phyloP scores from a whole-genome alignment of 2,329 filamentous ascomycete genomes.

The Ascochyta koolunga region DNA sequence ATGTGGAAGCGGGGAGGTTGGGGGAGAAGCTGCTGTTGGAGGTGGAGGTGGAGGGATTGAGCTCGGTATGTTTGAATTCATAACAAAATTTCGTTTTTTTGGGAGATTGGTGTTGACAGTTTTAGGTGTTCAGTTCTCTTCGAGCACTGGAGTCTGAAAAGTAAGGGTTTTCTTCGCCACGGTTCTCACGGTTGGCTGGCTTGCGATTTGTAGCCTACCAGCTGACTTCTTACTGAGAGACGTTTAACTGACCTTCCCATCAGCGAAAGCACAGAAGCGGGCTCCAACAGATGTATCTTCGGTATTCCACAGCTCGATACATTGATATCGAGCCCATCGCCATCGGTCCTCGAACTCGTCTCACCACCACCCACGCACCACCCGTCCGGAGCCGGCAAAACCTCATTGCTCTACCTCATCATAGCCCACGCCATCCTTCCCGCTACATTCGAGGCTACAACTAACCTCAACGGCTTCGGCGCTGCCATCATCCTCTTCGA shows the following conservation, averaged over 20 bases:
- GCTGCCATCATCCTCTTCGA: conserved; percentile 61
- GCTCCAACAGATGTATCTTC: conserved; percentile 32
- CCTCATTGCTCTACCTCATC: conserved; percentile 64
- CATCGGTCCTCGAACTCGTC: conserved; percentile 59
- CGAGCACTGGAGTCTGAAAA: conserved; percentile 26
- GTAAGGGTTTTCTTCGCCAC: not conserved
- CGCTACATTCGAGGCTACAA: conserved; percentile 12
- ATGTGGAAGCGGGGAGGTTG: conserved; percentile 51
- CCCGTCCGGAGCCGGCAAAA: conserved; percentile 60
- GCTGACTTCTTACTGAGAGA: not conserved
- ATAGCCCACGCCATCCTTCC: conserved; percentile 60
- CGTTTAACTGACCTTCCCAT: not conserved
- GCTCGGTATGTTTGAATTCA: conserved; percentile 26
- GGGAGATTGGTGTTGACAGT: not conserved
- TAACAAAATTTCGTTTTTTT: not conserved
- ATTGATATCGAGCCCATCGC: conserved; percentile 26
- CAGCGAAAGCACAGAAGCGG: not conserved
- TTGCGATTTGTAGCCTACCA: not conserved
- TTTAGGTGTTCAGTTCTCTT: conserved; percentile 51
- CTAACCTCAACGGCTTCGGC: conserved; percentile 50
- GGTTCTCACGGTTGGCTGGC: not conserved
- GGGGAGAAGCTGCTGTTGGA: conserved; percentile 59
- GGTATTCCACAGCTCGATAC: conserved; percentile 56
- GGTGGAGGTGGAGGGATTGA: conserved; percentile 41
- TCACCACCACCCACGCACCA: conserved; percentile 49